Percentiles rank a stretch among this genome's conserved stretches.
Evolutionary conservation across 306 rosid species (phyloP).

Genomic region (Cercis canadensis): DNA sequence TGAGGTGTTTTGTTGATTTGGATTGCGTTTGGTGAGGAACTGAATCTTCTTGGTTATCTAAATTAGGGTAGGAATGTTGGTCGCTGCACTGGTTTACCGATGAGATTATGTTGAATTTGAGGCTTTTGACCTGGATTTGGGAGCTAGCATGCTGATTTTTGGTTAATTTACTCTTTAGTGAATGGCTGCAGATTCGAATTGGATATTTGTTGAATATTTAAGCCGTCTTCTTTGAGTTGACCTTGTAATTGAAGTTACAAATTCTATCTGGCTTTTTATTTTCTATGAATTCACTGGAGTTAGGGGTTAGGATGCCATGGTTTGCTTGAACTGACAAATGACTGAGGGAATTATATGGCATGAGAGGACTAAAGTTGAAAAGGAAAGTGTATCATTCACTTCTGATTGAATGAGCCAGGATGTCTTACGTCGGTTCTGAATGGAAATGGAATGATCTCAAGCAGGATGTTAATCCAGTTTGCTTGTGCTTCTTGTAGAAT

Average conservation of each 20-base stretch:
- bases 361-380: slow-evolving; percentile 13
- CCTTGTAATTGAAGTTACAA: not conserved
- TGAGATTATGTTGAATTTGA: slow-evolving; percentile 7
- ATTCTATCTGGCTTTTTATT: not conserved
- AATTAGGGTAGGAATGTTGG: slow-evolving; percentile 20
- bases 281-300: no score
- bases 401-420: slow-evolving; percentile 14
- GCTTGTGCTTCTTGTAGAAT: not conserved
- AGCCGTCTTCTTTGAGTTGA: not conserved
- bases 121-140: slow-evolving; percentile 6
- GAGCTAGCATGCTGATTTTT: not conserved
- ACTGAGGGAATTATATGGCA: not conserved
- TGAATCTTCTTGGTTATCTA: not conserved
- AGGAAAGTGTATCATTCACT: not conserved
- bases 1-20: not conserved
- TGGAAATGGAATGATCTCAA: not conserved
- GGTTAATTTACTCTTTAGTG: not conserved
- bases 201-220: not conserved
- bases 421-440: slow-evolving; percentile 2
- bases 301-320: no score
- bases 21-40: not conserved
- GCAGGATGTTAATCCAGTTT: slow-evolving; percentile 3
- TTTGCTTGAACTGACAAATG: not conserved
- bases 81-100: not conserved
- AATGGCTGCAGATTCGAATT: not conserved